Conservation (phyloP, 2,329 filamentous ascomycete genomes). For the Amylocarpus encephaloides region DNA sequence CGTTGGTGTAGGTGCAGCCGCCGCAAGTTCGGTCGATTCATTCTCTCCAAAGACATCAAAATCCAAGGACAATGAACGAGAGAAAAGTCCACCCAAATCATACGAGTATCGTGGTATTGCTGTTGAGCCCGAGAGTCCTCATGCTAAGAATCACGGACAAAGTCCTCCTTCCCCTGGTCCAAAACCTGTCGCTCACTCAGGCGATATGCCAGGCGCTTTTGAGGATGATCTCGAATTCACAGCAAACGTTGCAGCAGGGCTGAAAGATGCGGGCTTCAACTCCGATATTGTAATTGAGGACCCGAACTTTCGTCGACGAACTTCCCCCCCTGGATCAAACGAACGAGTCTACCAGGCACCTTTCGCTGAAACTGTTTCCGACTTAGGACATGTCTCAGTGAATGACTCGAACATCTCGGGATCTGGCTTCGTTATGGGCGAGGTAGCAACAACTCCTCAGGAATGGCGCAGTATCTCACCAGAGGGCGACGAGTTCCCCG, state of each 20-base stretch:
- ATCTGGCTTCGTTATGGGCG: constrained; percentile 41
- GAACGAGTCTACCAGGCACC: constrained; percentile 45
- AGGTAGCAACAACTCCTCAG: constrained; percentile 39
- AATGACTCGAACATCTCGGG: constrained; percentile 14
- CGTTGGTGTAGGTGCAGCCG: constrained; percentile 32
- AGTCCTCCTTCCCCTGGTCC: constrained; percentile 49
- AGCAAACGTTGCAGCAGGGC: constrained; percentile 61
- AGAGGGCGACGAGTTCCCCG: constrained; percentile 28
- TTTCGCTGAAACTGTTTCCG: constrained; percentile 42
- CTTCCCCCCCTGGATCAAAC: constrained; percentile 56
- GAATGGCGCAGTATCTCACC: constrained; percentile 32
- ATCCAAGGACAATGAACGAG: constrained; percentile 2
- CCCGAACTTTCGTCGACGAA: constrained; percentile 54
- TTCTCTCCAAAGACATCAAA: constrained; percentile 11
- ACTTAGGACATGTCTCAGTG: constrained; percentile 30
- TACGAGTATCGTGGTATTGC: constrained; percentile 22
- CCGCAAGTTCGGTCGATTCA: constrained; percentile 20
- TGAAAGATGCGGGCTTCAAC: constrained; percentile 64
- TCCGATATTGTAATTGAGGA: constrained; percentile 64
- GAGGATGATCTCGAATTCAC: constrained; percentile 63
- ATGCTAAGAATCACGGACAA: constrained; percentile 19
- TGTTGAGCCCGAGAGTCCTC: constrained; percentile 24
- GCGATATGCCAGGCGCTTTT: constrained; percentile 59
- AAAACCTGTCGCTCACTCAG: constrained; percentile 40
- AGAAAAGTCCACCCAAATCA: constrained; percentile 6